These are phyloP conservation scores for Ramaria sp. DNA, from an alignment of 768 basidiomycete species.

Conservation along the genomic window DNA sequence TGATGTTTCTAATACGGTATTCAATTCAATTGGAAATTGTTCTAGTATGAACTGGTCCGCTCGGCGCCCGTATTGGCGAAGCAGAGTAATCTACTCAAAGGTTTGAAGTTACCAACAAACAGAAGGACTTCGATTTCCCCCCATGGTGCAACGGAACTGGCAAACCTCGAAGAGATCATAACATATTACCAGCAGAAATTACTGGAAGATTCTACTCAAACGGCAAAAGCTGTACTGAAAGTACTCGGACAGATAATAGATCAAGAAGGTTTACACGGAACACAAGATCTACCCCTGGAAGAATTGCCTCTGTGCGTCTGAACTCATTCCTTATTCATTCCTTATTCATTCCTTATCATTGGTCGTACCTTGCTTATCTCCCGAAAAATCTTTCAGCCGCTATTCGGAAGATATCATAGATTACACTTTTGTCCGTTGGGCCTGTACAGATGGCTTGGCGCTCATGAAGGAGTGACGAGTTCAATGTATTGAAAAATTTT, in stretches of 20 bases:
- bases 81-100: constrained; percentile 34
- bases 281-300: constrained; percentile 21
- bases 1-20: not conserved
- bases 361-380: constrained; percentile 13
- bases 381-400: constrained; percentile 20
- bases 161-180: not conserved
- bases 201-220: constrained; percentile 28
- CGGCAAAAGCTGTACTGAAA: constrained; percentile 47
- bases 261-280: constrained; percentile 42
- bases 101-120: constrained; percentile 24
- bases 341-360: too few species aligned
- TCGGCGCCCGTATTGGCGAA: constrained; percentile 38
- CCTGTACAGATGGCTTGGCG: constrained; percentile 42
- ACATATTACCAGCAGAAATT: constrained; percentile 51
- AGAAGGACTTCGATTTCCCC: constrained; percentile 14
- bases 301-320: constrained; percentile 37
- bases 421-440: constrained; percentile 41
- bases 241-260: constrained; percentile 52
- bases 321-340: too few species aligned
- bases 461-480: constrained; percentile 31
- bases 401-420: constrained; percentile 36
- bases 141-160: not conserved
- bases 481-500: not conserved
- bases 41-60: constrained; percentile 57
- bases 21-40: not conserved